Evolutionary conservation across 306 rosid species (phyloP).

Genomic region (Benincasa hispida): DNA sequence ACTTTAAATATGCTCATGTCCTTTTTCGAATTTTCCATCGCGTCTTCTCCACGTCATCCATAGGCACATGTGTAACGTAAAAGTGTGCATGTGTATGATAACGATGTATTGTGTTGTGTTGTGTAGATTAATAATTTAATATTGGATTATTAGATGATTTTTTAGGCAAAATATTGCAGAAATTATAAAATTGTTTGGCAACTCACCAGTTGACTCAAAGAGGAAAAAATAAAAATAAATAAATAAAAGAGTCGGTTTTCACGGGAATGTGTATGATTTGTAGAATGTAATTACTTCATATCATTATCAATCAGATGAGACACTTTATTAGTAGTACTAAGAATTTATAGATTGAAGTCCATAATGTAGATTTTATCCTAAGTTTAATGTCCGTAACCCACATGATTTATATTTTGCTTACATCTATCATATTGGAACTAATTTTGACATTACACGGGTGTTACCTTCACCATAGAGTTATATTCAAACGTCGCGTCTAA

Average conservation of each 20-base stretch:
- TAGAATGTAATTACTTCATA: background rate
- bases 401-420: no score
- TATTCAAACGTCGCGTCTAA: no score
- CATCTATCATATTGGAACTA: no score
- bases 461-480: no score
- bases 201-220: background rate
- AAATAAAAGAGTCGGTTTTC: background rate
- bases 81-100: background rate
- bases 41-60: slow-evolving; percentile 3
- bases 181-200: background rate
- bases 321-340: no score
- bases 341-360: no score
- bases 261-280: background rate
- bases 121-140: background rate
- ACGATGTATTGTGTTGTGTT: background rate
- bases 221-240: no score
- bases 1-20: background rate
- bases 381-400: no score
- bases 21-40: slow-evolving; percentile 18
- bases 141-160: background rate
- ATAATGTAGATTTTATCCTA: no score
- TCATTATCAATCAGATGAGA: background rate
- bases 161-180: background rate
- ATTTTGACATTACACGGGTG: no score
- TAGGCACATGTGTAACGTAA: background rate